Percentiles rank a stretch among this genome's conserved stretches.
Conservation (phyloP, 2,329 filamentous ascomycete genomes). For the Calonectria pauciramosa region DNA sequence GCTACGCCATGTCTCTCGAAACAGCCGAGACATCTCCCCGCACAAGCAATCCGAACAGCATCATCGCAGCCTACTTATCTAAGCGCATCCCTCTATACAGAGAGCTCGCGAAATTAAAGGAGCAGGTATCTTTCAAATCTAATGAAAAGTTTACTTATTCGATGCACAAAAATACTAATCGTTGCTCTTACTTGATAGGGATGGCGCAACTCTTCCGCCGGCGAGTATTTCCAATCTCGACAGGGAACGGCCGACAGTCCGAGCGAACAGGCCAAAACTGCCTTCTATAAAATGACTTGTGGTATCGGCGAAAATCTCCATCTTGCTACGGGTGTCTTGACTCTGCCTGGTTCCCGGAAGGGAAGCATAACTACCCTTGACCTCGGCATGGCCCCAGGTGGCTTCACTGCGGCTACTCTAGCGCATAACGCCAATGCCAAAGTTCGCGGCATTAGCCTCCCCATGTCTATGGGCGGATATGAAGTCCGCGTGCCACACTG, state of each 20-base stretch:
- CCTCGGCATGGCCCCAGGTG: background rate
- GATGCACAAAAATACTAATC: background rate
- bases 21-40: no score
- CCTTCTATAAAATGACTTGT: background rate
- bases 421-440: background rate
- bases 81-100: background rate
- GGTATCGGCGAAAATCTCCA: background rate
- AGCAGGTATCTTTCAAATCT: background rate
- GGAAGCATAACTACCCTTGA: background rate
- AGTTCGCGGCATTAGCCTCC: background rate
- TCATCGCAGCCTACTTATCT: background rate
- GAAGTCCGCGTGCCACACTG: background rate
- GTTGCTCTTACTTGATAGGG: background rate
- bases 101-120: background rate
- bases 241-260: background rate
- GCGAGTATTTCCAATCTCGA: background rate
- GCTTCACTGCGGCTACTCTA: background rate
- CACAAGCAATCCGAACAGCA: background rate
- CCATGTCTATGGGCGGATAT: background rate
- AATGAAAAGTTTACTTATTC: background rate
- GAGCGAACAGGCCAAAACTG: background rate
- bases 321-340: background rate
- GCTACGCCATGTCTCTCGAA: background rate
- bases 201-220: background rate
- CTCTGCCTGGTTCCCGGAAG: background rate